phyloP scores from a whole-genome alignment of 306 rosid genomes.

The Medicago arabica region DNA sequence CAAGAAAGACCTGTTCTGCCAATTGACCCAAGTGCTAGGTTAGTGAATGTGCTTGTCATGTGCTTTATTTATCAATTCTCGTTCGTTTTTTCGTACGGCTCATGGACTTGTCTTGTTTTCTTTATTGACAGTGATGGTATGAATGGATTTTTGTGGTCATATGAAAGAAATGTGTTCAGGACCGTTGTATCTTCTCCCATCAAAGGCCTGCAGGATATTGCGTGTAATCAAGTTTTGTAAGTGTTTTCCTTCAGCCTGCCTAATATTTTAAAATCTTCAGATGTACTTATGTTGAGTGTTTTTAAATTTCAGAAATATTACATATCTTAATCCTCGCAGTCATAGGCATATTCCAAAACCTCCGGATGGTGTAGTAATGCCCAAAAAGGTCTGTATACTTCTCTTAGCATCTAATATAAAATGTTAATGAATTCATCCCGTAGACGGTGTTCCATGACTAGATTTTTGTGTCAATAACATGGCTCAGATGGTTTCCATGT shows the following conservation, averaged over 20 bases:
- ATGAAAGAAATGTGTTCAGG: constrained; percentile 72
- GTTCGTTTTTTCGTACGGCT: constrained; percentile 14
- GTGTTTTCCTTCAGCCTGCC: constrained; percentile 47
- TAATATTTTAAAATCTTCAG: constrained; percentile 33
- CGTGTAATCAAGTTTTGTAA: constrained; percentile 78
- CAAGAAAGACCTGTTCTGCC: constrained; percentile 42
- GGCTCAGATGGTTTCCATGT: constrained; percentile 28
- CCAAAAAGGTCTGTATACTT: constrained; percentile 66
- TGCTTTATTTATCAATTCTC: constrained; percentile 25
- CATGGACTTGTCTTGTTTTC: constrained; percentile 23
- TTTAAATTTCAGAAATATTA: constrained; percentile 67
- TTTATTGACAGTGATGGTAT: constrained; percentile 76
- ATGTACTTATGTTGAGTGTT: constrained; percentile 46
- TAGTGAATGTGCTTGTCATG: constrained; percentile 47
- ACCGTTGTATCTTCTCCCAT: constrained; percentile 69
- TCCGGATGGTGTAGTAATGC: constrained; percentile 73
- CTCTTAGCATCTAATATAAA: constrained; percentile 32
- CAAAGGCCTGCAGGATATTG: constrained; percentile 68
- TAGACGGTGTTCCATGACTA: constrained; percentile 24
- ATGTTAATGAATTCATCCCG: constrained; percentile 17
- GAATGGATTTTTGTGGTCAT: constrained; percentile 81
- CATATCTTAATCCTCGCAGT: constrained; percentile 63
- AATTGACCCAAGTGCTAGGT: constrained; percentile 75
- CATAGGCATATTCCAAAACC: constrained; percentile 78
- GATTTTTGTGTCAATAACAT: constrained; percentile 7